Conservation (phyloP, 164 flowering plant genomes). For the Euptelea pleiosperma region DNA sequence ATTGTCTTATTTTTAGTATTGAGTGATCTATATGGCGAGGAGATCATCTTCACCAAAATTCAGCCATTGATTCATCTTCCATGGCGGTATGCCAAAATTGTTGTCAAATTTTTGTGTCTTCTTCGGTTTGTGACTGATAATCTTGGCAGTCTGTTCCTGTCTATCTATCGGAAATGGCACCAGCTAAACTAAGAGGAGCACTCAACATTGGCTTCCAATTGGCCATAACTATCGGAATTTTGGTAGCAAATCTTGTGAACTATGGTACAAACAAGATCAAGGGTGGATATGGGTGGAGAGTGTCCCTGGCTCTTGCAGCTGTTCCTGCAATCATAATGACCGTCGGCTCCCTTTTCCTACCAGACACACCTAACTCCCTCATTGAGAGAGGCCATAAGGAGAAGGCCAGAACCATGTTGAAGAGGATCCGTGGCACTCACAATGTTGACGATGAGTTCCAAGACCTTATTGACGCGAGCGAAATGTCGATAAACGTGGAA, state of each 20-base stretch:
- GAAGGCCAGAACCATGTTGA: slow-evolving; percentile 14
- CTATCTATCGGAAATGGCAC: no score
- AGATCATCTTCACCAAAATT: not conserved
- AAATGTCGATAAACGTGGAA: slow-evolving; percentile 10
- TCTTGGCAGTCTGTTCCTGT: slow-evolving; percentile 22
- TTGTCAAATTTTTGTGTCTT: not conserved
- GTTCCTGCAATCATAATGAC: slow-evolving; percentile 24
- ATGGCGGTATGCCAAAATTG: no score
- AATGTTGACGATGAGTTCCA: slow-evolving; percentile 18
- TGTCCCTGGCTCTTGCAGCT: slow-evolving; percentile 15
- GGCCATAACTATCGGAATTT: slow-evolving; percentile 18
- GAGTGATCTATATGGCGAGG: not conserved
- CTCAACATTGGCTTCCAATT: slow-evolving; percentile 23
- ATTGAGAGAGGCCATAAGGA: slow-evolving; percentile 18
- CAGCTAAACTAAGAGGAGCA: slow-evolving; percentile 18
- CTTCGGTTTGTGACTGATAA: not conserved
- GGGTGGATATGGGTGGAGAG: slow-evolving; percentile 19
- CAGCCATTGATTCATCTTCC: no score
- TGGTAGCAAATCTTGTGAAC: slow-evolving; percentile 20
- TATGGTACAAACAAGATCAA: slow-evolving; percentile 18
- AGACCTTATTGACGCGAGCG: slow-evolving; percentile 21
- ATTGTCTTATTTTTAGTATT: not conserved
- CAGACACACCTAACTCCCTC: slow-evolving; percentile 28
- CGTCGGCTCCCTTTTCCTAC: slow-evolving; percentile 15
- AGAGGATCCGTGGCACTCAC: slow-evolving; percentile 18